Evolutionary conservation across 768 basidiomycete genomes (phyloP).

Genomic region (Calocybe cyanea): DNA sequence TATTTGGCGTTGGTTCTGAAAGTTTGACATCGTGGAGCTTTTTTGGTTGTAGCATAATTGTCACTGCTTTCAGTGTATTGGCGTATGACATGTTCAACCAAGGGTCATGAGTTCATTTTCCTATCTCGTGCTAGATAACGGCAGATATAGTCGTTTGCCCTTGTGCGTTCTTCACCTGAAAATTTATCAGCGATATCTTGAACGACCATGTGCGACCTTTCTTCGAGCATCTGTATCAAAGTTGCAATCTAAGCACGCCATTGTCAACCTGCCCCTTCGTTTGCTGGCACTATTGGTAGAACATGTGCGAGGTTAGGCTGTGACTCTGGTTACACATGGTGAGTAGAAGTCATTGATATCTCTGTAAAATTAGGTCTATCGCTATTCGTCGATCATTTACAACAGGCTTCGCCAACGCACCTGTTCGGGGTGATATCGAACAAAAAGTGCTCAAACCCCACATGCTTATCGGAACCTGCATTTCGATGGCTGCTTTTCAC

Average conservation of each 20-base stretch:
- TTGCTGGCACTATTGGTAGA: too few relatives aligned
- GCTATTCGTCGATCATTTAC: too few relatives aligned
- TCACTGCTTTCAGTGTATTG: slow-evolving; percentile 79
- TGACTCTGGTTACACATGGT: too few relatives aligned
- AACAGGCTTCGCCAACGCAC: too few relatives aligned
- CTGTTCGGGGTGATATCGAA: too few relatives aligned
- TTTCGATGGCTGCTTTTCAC: too few relatives aligned
- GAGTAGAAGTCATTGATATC: too few relatives aligned
- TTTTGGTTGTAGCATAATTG: slow-evolving; percentile 73
- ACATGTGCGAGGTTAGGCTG: too few relatives aligned
- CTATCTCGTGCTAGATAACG: not conserved
- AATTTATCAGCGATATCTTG: not conserved
- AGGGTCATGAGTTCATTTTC: slow-evolving; percentile 16
- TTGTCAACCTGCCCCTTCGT: not conserved
- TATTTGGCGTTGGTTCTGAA: slow-evolving; percentile 62
- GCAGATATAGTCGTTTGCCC: not conserved
- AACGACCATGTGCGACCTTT: not conserved
- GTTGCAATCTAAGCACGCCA: not conserved
- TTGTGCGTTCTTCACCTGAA: not conserved
- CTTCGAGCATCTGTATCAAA: not conserved
- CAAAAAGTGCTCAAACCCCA: too few relatives aligned
- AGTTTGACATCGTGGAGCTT: slow-evolving; percentile 69
- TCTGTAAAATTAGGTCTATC: too few relatives aligned
- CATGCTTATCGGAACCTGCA: too few relatives aligned
- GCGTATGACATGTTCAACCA: slow-evolving; percentile 62